Evolutionary conservation across 179 eudicot genomes (phyloP).

Genomic region (Heliamphora pulchella): DNA sequence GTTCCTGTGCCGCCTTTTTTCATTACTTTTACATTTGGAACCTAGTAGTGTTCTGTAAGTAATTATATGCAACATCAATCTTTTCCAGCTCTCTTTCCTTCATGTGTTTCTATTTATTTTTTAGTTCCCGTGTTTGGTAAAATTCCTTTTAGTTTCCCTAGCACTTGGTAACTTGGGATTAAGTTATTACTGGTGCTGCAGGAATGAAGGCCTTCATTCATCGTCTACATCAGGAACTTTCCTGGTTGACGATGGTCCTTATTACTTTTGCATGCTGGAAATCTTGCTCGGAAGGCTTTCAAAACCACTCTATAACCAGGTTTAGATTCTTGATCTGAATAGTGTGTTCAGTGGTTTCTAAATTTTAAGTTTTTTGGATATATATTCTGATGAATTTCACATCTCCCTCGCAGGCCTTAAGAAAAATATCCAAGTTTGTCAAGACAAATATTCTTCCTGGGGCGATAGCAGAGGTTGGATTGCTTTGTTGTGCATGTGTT

Average conservation of each 20-base stretch:
- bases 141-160: slow-evolving; percentile 9
- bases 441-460: slow-evolving; percentile 91
- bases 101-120: slow-evolving; percentile 5
- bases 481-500: slow-evolving; percentile 97
- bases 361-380: background rate
- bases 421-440: slow-evolving; percentile 85
- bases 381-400: slow-evolving; percentile 1
- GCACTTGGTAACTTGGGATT: slow-evolving; percentile 14
- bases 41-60: slow-evolving; percentile 88
- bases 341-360: background rate
- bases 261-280: slow-evolving; percentile 93
- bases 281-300: slow-evolving; percentile 90
- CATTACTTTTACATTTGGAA: slow-evolving; percentile 89
- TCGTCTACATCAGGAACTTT: slow-evolving; percentile 80
- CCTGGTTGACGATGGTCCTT: slow-evolving; percentile 96
- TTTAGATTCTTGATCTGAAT: slow-evolving; percentile 18
- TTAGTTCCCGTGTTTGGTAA: background rate
- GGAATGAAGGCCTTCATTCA: slow-evolving; percentile 75
- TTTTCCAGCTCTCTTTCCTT: slow-evolving; percentile 1
- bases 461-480: slow-evolving; percentile 94
- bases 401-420: slow-evolving; percentile 61
- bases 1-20: slow-evolving; percentile 83
- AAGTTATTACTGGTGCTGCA: slow-evolving; percentile 30
- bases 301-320: slow-evolving; percentile 80
- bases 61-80: slow-evolving; percentile 12